Conservation (phyloP, 1,284 basidiomycete species). For the Farysia itapuensis region DNA sequence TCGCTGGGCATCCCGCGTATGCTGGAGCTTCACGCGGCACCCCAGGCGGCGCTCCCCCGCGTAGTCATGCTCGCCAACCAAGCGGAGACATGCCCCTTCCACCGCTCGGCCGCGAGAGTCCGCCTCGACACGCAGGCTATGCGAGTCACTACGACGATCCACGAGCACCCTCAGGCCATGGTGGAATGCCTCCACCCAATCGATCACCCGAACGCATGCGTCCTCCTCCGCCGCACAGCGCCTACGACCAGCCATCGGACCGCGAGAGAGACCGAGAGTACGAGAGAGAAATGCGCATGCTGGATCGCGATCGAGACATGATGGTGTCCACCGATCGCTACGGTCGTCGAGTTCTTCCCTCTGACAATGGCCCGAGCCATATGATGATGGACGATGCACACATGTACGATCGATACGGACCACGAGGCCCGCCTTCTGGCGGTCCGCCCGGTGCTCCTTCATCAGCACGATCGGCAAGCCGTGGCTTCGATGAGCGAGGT, state of each 20-base stretch:
- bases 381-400: slow-evolving; percentile 30
- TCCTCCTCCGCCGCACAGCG: slow-evolving; percentile 15
- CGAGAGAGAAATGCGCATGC: slow-evolving; percentile 6
- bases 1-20: slow-evolving; percentile 2
- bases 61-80: slow-evolving; percentile 23
- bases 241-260: slow-evolving; percentile 23
- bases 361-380: too few relatives aligned
- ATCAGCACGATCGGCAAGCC: slow-evolving; percentile 15
- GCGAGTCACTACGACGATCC: slow-evolving; percentile 28
- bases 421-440: slow-evolving; percentile 28
- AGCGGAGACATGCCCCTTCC: slow-evolving; percentile 22
- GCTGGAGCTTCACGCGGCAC: slow-evolving; percentile 2
- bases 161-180: slow-evolving; percentile 12
- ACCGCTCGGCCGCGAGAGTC: slow-evolving; percentile 20
- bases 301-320: slow-evolving; percentile 15
- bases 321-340: slow-evolving; percentile 33
- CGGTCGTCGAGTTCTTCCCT: slow-evolving; percentile 21
- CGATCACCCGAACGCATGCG: slow-evolving; percentile 38
- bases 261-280: slow-evolving; percentile 21
- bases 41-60: slow-evolving; percentile 1
- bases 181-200: slow-evolving; percentile 23
- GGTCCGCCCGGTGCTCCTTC: slow-evolving; percentile 16
- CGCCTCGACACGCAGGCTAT: slow-evolving; percentile 21
- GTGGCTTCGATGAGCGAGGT: slow-evolving; percentile 21
- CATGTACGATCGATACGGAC: slow-evolving; percentile 29